Evolutionary conservation across 2,329 filamentous ascomycete species (phyloP).

Genomic region (Aureobasidium sp.): DNA sequence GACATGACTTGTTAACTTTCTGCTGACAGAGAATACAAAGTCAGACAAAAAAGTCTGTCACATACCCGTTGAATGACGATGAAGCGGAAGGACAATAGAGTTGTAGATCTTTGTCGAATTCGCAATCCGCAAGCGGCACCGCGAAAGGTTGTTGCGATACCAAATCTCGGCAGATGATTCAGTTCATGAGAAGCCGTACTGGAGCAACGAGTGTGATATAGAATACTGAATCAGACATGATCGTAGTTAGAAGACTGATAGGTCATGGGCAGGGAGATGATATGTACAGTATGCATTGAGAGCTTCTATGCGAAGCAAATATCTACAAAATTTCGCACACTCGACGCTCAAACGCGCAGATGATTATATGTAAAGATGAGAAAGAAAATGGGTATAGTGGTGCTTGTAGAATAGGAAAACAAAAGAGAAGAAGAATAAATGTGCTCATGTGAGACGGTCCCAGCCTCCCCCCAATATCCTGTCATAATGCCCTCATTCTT

Average conservation of each 20-base stretch:
- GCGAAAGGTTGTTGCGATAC: not conserved
- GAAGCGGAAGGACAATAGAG: not conserved
- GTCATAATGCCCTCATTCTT: not conserved
- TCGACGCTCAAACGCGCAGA: not conserved
- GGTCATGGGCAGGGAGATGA: not conserved
- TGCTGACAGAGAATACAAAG: not conserved
- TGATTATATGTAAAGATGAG: not conserved
- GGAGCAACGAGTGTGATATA: not conserved
- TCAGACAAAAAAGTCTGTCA: not conserved
- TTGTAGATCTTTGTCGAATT: not conserved
- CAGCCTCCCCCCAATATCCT: not conserved
- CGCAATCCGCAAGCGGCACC: not conserved
- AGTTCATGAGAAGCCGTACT: not conserved
- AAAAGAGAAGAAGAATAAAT: not conserved
- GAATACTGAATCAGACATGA: not conserved
- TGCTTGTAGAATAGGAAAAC: not conserved
- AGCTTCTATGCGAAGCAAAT: not conserved
- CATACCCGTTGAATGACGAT: not conserved
- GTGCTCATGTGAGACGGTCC: not conserved
- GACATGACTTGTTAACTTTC: not conserved
- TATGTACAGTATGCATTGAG: not conserved
- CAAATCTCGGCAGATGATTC: not conserved
- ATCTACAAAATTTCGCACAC: not conserved
- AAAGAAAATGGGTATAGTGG: constrained; percentile 1
- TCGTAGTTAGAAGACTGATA: not conserved